Conservation (phyloP, 2,329 filamentous ascomycete species). For the Bipolaris oryzae region DNA sequence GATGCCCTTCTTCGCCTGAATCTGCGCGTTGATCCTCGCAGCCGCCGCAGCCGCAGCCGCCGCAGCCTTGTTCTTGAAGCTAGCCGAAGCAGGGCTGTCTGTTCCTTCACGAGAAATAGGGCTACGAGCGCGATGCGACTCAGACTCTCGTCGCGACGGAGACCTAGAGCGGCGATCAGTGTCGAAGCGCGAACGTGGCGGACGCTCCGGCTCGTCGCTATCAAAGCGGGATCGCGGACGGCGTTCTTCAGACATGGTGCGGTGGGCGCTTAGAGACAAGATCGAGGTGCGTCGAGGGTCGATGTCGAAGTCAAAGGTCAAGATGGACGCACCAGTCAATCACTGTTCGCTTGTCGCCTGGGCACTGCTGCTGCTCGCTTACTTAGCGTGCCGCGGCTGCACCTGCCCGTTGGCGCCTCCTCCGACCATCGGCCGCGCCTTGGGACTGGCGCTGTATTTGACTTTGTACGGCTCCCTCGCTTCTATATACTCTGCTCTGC, state of each 20-base stretch:
- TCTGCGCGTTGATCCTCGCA: slow-evolving; percentile 56
- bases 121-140: slow-evolving; percentile 79
- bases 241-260: slow-evolving; percentile 76
- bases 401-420: slow-evolving; percentile 6
- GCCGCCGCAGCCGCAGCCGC: slow-evolving; percentile 82
- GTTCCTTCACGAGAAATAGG: slow-evolving; percentile 64
- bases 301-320: neutral
- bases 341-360: slow-evolving; percentile 7
- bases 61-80: slow-evolving; percentile 64
- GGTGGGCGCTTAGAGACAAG: slow-evolving; percentile 2
- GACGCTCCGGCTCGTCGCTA: slow-evolving; percentile 75
- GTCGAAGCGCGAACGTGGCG: slow-evolving; percentile 78
- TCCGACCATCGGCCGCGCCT: slow-evolving; percentile 16
- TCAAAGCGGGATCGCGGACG: slow-evolving; percentile 94
- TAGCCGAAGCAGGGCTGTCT: slow-evolving; percentile 54
- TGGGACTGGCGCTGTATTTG: slow-evolving; percentile 8
- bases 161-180: slow-evolving; percentile 68
- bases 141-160: slow-evolving; percentile 67
- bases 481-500: neutral
- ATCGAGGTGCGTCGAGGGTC: slow-evolving; percentile 2
- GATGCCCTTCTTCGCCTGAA: slow-evolving; percentile 74
- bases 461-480: slow-evolving; percentile 14
- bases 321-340: slow-evolving; percentile 2
- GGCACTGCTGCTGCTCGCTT: slow-evolving; percentile 9
- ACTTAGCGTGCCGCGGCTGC: slow-evolving; percentile 15